Evolutionary conservation across 805 yeast species (phyloP).

Genomic region (Wickerhamiella dianesei): DNA sequence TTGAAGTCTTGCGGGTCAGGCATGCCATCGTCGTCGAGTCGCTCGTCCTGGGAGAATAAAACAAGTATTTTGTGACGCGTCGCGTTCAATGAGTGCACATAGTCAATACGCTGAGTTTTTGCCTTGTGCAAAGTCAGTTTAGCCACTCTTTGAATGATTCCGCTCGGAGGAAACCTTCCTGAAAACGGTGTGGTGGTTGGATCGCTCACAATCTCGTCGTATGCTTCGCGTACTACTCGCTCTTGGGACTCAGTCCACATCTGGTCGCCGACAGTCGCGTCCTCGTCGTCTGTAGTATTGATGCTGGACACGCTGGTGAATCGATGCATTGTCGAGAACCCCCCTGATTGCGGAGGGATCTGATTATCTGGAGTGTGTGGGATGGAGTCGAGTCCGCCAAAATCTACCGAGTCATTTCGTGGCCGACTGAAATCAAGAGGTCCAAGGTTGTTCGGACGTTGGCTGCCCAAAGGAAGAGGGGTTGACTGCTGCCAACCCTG

Average conservation of each 20-base stretch:
- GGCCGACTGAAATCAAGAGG: not conserved
- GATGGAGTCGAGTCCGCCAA: conserved; percentile 9
- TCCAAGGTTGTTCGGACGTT: not conserved
- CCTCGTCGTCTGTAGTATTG: conserved; percentile 22
- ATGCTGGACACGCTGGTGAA: conserved; percentile 21
- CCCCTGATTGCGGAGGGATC: conserved; percentile 8
- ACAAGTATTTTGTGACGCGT: conserved; percentile 23
- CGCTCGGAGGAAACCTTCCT: conserved; percentile 51
- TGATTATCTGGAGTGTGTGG: conserved; percentile 20
- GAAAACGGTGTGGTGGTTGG: conserved; percentile 61
- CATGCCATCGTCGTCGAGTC: conserved; percentile 7
- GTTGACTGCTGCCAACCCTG: not conserved
- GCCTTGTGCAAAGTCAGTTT: conserved; percentile 36
- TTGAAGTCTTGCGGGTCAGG: conserved; percentile 7
- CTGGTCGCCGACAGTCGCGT: conserved; percentile 7
- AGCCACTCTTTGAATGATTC: conserved; percentile 47
- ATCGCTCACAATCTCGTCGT: conserved; percentile 36
- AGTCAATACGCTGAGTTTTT: conserved; percentile 16
- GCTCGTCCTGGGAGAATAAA: conserved; percentile 12
- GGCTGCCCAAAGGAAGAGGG: not conserved
- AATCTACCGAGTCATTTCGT: conserved; percentile 1
- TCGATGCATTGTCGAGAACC: conserved; percentile 13
- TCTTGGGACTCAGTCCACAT: conserved; percentile 28
- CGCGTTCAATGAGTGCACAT: conserved; percentile 24
- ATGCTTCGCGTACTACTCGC: conserved; percentile 32